Base-by-base conservation (phyloP, 2,329 filamentous ascomycete species). In the Fusarium sororula region DNA sequence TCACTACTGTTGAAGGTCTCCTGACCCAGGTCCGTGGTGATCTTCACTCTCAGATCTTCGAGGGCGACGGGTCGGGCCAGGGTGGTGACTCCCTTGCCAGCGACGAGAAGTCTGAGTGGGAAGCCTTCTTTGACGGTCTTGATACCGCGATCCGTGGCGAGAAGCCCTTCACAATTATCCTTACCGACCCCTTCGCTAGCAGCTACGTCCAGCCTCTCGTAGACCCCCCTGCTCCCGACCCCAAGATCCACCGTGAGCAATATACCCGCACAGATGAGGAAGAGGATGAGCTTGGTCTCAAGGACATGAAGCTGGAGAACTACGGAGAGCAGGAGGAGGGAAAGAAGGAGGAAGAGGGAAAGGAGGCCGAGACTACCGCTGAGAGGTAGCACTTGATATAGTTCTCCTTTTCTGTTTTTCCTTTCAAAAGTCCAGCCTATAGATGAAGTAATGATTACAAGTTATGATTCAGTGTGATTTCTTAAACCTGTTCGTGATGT, bases 1-100 rank as follows among this genome's bases (percentile, higher is more conserved):
- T 99, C 86, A 99, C 96, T 26, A 99, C 96, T 1, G 92, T 99
- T 26, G 96, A 99, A 83, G 96, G 96, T 70, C 90, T 98, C 26
- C 87, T 98, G 62, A 96, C 94, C 0, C 94, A 99, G 81, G 94
- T 99, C 68, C 93, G 95, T 71, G 92, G 96, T 80, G 96, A 99
- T 82, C 88, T 99, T 30, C 92, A 92, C 80, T 90, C 89, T 55
- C 94, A 97, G 80, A 97, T 98, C 72, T 99, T 97, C 82, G 90
- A 97, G 77, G 85, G 89, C 22, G 92, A 94, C 81, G 86, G 86
- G 44, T 82, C 84, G 59, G 83, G 82, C 35, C 79, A 80, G 26
- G 91, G 90, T n/a, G 94, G 94, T 39, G 96, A 99, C 85, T 96
- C 94, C 3, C 90, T 98, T 82, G 83, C 85, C 7, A 63, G 83